Conservation (phyloP, 768 basidiomycete species). For the Leccinum fibrillosum region DNA sequence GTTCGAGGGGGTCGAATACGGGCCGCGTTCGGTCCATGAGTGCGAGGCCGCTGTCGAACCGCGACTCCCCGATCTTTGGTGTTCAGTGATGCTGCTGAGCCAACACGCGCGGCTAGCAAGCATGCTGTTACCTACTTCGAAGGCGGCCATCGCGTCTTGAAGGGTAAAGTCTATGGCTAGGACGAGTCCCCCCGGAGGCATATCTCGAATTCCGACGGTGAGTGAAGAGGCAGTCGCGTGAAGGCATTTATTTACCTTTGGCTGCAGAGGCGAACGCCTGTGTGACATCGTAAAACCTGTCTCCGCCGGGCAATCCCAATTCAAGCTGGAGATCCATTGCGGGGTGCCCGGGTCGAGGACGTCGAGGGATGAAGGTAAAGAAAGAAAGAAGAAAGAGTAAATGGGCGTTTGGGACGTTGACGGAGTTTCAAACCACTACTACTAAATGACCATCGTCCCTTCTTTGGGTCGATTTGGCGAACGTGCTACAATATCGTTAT, state of each 20-base stretch:
- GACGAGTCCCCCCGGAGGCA: constrained; percentile 61
- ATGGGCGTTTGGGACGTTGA: not conserved
- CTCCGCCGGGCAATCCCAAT: constrained; percentile 47
- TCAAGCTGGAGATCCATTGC: constrained; percentile 18
- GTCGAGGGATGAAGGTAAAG: not conserved
- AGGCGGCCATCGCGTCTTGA: constrained; percentile 90
- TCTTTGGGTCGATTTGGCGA: constrained; percentile 8
- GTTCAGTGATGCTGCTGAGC: constrained; percentile 6
- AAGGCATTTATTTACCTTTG: constrained; percentile 42
- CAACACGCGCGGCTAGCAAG: constrained; percentile 6
- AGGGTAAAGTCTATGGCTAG: constrained; percentile 70
- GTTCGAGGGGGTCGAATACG: constrained; percentile 60
- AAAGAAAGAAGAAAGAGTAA: not conserved
- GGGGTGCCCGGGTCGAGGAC: constrained; percentile 11
- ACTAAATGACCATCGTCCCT: constrained; percentile 10
- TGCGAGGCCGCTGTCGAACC: constrained; percentile 79
- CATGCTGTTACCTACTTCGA: constrained; percentile 56
- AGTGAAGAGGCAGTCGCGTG: constrained; percentile 4
- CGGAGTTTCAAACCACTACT: constrained; percentile 30
- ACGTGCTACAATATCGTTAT: not conserved
- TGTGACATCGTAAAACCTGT: constrained; percentile 63
- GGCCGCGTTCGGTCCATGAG: constrained; percentile 39
- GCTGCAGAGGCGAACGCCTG: constrained; percentile 57
- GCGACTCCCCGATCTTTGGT: constrained; percentile 84
- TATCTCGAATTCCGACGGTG: constrained; percentile 40